Evolutionary conservation across 495 filamentous ascomycete species (phyloP), one percentile per base, ranked within the genome.

Genomic region (Lasiosphaeriaceae sp.): DNA sequence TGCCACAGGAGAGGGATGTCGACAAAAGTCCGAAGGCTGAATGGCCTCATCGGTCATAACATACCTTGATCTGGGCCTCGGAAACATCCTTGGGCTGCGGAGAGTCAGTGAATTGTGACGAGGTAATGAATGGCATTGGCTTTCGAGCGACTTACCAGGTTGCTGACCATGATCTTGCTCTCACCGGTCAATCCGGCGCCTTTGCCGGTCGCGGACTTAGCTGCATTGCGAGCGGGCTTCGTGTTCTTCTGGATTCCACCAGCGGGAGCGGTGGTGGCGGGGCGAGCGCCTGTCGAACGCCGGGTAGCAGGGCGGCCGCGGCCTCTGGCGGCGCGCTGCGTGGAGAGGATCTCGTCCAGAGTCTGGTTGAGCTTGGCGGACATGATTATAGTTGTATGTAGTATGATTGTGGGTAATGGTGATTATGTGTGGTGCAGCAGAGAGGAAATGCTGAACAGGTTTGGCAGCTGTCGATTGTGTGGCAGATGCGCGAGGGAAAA

Each of bases 11-110:
- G 67, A 62, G 52, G 61, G 55, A 70, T 71, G 73, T 77, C 80
- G 79, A 81, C 70, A 62, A 76, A 76, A 82, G 70, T 78, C 78
- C 73, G 71, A 73, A 77, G 77, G 75, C 55, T 64, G 59, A 69
- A 58, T 58, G 69, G 74, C 77, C 74, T 79, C 69, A 75, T 68
- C 76, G 80, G 88, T 86, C 89, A 96, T 85, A 90, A 97, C 94
- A 92, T 98, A 98, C 94, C 95, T 97, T 97, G 79, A 98, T 92
- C 85, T 90, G 89, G 73, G 69, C 76, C 79, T 97, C 94, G 77
- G 83, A 88, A 73, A 98, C 90, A 87, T 98, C 94, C 77, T 83
- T 80, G 69, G 94, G 94, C 91, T 97, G 61, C 16, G 49, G 37
- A 16, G 17, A 52, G 72, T 90, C 81, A 92, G 85, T 55, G 51